A percentile compares a stretch with the other conserved stretches of the same genome.
These are phyloP conservation scores for Aspergillus ibericus DNA, from an alignment of 2,329 filamentous ascomycete species.

Conservation along the genomic window DNA sequence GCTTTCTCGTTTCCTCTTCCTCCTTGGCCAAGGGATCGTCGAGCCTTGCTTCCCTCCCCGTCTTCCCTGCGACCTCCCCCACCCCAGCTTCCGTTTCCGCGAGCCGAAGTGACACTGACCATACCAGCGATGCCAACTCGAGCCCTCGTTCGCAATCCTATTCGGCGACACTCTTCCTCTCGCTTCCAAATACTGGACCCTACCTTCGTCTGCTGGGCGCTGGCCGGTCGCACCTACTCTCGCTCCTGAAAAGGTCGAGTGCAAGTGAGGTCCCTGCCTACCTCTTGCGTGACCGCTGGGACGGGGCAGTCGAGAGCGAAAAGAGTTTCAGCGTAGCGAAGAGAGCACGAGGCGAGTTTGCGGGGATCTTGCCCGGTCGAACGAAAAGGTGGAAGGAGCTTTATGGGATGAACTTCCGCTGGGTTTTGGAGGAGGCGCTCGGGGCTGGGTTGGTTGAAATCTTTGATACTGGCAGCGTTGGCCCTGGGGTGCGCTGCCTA, in stretches of 20 bases:
- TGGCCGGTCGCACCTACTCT: conserved; percentile 56
- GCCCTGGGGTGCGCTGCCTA: conserved; percentile 51
- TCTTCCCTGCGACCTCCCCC: conserved; percentile 23
- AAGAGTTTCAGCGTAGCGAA: conserved; percentile 51
- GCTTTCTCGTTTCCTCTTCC: conserved; percentile 56
- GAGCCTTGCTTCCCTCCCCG: conserved; percentile 44
- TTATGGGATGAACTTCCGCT: conserved; percentile 60
- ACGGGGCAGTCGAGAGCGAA: conserved; percentile 57
- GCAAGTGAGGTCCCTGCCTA: conserved; percentile 56
- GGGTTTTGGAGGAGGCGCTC: conserved; percentile 61
- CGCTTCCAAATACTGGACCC: conserved; percentile 60
- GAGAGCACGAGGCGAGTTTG: conserved; percentile 56
- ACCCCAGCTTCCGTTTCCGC: conserved; percentile 22
- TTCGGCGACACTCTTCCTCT: conserved; percentile 49
- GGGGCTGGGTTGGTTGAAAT: conserved; percentile 62
- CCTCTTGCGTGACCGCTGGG: conserved; percentile 61
- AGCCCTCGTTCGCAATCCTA: conserved; percentile 17
- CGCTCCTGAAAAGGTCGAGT: conserved; percentile 53
- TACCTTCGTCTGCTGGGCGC: conserved; percentile 59
- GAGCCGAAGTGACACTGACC: conserved; percentile 24
- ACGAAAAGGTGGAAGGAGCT: conserved; percentile 65
- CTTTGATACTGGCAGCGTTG: conserved; percentile 65
- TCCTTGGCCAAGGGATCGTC: conserved; percentile 39
- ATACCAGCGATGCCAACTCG: not conserved
- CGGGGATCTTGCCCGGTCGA: conserved; percentile 55